phyloP scores from a whole-genome alignment of 371 early-diverging fungal species.

The Haplosporangium sp. region DNA sequence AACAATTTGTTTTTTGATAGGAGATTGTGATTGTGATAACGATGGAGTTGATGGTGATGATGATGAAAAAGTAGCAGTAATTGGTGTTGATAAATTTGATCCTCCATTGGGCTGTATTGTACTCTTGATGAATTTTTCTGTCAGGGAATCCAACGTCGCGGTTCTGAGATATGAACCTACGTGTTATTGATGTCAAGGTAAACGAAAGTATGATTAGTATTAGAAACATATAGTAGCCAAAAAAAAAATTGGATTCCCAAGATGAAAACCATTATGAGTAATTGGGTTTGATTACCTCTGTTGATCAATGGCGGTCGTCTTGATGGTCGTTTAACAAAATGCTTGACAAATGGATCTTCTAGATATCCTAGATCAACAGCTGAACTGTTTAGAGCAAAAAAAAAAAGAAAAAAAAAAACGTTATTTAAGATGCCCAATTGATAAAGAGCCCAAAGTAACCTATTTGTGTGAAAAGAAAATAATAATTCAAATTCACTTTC shows the following conservation, averaged over 20 bases:
- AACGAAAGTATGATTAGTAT: no score
- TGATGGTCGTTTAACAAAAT: slow-evolving; percentile 77
- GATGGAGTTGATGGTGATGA: not conserved
- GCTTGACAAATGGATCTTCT: slow-evolving; percentile 79
- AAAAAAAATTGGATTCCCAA: no score
- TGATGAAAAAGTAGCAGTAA: not conserved
- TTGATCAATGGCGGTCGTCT: slow-evolving; percentile 93
- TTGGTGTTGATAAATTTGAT: slow-evolving; percentile 2
- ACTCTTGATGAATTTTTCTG: slow-evolving; percentile 69
- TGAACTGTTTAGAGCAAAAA: slow-evolving; percentile 66
- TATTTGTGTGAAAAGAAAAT: not conserved
- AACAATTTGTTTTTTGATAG: slow-evolving; percentile 78
- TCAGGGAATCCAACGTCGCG: slow-evolving; percentile 70
- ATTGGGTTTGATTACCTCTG: slow-evolving; percentile 65
- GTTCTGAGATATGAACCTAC: slow-evolving; percentile 82
- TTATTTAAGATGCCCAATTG: not conserved
- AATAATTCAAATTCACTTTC: slow-evolving; percentile 57
- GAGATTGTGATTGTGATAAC: not conserved
- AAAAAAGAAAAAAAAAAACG: not conserved
- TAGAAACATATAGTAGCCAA: no score
- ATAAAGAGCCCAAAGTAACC: not conserved
- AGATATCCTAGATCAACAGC: slow-evolving; percentile 86
- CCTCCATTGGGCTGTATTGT: slow-evolving; percentile 6
- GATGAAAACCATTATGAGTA: no score
- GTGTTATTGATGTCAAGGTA: not conserved